phyloP scores from a whole-genome alignment of 1,139 yeast species.

The Pneumocystis oryctolagi region DNA sequence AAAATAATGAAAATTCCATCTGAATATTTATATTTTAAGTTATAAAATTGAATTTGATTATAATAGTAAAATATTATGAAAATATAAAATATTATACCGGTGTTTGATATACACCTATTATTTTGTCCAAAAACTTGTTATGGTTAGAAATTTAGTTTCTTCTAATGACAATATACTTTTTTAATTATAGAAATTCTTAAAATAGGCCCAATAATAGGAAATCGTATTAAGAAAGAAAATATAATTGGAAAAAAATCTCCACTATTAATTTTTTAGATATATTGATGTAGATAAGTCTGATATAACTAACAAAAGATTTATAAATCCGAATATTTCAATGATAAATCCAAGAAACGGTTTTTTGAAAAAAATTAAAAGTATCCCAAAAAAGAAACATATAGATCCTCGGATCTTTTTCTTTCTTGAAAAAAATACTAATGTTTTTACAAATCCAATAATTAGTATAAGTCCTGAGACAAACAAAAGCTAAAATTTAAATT shows the following conservation, averaged over 20 bases:
- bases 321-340: constrained; percentile 72
- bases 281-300: constrained; percentile 29
- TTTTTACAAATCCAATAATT: constrained; percentile 77
- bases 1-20: not conserved
- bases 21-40: not conserved
- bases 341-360: constrained; percentile 73
- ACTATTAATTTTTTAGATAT: not conserved
- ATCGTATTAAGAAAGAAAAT: constrained; percentile 70
- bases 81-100: not conserved
- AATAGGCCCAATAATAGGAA: constrained; percentile 79
- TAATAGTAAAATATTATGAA: not conserved
- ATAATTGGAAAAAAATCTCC: constrained; percentile 74
- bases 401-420: constrained; percentile 81
- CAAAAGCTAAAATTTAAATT: constrained; percentile 25
- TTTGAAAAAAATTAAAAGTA: constrained; percentile 56
- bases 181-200: constrained; percentile 71
- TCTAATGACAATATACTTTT: constrained; percentile 33
- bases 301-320: constrained; percentile 43
- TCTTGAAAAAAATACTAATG: constrained; percentile 69
- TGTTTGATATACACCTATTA: not conserved
- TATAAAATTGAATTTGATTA: not conserved
- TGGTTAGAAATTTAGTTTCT: constrained; percentile 1
- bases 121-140: constrained; percentile 7
- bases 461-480: constrained; percentile 70
- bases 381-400: constrained; percentile 59